Evolutionary conservation across 495 filamentous ascomycete species (phyloP).

Genomic region (Talaromyces nanjingensis): DNA sequence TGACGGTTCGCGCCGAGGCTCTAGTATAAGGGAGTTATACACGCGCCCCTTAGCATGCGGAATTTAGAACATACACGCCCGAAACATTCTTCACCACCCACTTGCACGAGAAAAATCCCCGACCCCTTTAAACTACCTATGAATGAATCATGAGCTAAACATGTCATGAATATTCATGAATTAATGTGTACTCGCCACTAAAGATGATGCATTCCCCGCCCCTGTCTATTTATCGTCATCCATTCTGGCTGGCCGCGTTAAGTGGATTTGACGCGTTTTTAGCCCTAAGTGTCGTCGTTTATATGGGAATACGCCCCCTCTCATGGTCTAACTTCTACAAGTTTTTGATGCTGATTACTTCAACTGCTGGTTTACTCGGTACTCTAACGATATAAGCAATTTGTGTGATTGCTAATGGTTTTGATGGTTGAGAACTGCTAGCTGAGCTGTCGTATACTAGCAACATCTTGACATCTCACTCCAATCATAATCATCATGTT

Average conservation of each 20-base stretch:
- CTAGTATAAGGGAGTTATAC: not conserved
- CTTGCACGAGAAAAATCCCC: not conserved
- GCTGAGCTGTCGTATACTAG: not conserved
- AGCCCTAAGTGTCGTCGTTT: not conserved
- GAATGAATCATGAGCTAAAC: not conserved
- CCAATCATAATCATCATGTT: conserved; percentile 2
- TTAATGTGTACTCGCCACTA: not conserved
- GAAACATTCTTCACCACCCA: conserved; percentile 1
- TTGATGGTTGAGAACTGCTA: not conserved
- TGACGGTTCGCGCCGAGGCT: not conserved
- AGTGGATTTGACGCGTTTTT: not conserved
- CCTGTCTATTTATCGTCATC: not conserved
- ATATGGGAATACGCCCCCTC: not conserved
- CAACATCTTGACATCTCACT: not conserved
- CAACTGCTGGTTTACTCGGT: not conserved
- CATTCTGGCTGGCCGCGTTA: not conserved
- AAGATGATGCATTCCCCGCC: conserved; percentile 2
- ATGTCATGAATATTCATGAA: not conserved
- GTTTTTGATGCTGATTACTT: not conserved
- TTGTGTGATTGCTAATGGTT: not conserved
- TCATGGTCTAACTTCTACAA: not conserved
- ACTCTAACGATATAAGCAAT: not conserved
- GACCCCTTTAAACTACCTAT: not conserved
- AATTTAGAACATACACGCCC: not conserved
- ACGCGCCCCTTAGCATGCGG: not conserved